phyloP scores from a whole-genome alignment of 2,329 filamentous ascomycete genomes.

The Pseudogymnoascus pannorum region DNA sequence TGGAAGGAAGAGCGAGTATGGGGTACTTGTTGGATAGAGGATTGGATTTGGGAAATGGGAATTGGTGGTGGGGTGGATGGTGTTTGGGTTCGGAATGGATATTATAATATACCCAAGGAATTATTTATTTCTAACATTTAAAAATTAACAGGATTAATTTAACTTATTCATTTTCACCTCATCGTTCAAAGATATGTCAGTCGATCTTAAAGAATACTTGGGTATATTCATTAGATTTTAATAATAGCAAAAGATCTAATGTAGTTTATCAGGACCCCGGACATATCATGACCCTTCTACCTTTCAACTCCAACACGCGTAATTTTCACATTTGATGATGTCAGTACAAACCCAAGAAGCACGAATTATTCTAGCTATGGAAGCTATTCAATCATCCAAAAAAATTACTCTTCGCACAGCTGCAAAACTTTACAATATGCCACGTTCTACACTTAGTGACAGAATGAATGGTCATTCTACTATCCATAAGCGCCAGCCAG shows the following conservation, averaged over 20 bases:
- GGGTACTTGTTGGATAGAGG: background rate
- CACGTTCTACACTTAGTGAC: too few species aligned
- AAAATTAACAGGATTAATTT: slow-evolving; percentile 7
- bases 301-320: too few species aligned
- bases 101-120: background rate
- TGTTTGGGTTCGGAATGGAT: background rate
- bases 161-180: background rate
- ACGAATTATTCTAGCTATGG: too few species aligned
- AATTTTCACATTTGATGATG: background rate
- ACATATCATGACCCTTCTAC: too few species aligned
- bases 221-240: background rate
- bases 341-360: too few species aligned
- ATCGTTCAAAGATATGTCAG: background rate
- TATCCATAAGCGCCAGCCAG: too few species aligned
- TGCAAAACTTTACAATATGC: too few species aligned
- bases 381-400: too few species aligned
- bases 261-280: background rate
- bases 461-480: too few species aligned
- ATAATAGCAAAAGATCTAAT: background rate
- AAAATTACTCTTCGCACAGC: too few species aligned
- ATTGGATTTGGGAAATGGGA: background rate
- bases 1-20: background rate
- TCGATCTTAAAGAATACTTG: background rate
- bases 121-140: background rate
- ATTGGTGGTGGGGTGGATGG: background rate